Conservation (phyloP, 73 alveolate genomes). For the Uronychia binucleata region DNA sequence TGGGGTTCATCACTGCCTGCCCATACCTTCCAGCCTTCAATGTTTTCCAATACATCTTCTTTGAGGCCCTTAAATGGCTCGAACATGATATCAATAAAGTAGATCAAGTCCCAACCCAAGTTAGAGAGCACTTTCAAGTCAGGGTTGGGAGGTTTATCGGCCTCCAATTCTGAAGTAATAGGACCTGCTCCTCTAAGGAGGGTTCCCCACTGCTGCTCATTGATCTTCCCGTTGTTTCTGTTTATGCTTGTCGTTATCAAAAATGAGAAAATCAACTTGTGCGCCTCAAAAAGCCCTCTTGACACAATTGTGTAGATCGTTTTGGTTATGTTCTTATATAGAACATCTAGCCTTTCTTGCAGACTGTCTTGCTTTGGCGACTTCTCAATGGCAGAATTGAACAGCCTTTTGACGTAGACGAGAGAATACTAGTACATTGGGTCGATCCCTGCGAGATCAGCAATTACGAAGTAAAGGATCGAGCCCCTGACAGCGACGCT, state of each 20-base stretch:
- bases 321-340: slow-evolving; percentile 89
- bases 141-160: slow-evolving; percentile 49
- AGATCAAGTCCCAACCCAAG: slow-evolving; percentile 91
- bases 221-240: slow-evolving; percentile 83
- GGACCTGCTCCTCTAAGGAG: slow-evolving; percentile 78
- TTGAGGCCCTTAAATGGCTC: slow-evolving; percentile 79
- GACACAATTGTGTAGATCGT: slow-evolving; percentile 95
- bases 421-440: slow-evolving; percentile 99
- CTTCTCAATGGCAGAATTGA: slow-evolving; percentile 93
- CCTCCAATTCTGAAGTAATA: slow-evolving; percentile 9
- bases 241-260: slow-evolving; percentile 92
- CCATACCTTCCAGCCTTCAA: slow-evolving; percentile 78
- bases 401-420: slow-evolving; percentile 95
- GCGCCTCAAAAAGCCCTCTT: slow-evolving; percentile 99
- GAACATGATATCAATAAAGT: slow-evolving; percentile 69
- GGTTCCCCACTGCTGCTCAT: slow-evolving; percentile 87
- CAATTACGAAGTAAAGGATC: slow-evolving; percentile 97
- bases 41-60: slow-evolving; percentile 52
- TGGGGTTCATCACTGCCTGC: slow-evolving; percentile 27
- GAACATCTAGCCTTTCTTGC: slow-evolving; percentile 92
- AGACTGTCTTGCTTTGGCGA: slow-evolving; percentile 82
- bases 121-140: slow-evolving; percentile 74
- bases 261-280: slow-evolving; percentile 97
- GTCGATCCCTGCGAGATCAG: slow-evolving; percentile 96
- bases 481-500: slow-evolving; percentile 98